Percentiles rank a stretch among this genome's conserved stretches.
phyloP scores from a whole-genome alignment of 2,329 filamentous ascomycete genomes.

The Claviceps capensis region DNA sequence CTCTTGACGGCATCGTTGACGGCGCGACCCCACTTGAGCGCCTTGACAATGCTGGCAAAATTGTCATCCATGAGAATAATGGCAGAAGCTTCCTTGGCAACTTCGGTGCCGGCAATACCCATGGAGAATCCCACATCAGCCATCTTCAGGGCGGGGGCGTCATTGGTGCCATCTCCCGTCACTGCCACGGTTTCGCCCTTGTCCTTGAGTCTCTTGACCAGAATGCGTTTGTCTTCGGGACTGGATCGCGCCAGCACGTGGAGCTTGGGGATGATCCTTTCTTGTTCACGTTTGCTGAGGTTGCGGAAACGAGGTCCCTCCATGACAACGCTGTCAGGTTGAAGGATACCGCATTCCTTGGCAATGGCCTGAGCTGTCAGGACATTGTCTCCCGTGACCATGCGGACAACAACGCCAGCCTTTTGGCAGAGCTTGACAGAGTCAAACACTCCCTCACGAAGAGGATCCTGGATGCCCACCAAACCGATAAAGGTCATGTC shows the following conservation, averaged over 20 bases:
- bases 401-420: conserved; percentile 67
- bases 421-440: conserved; percentile 60
- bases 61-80: conserved; percentile 85
- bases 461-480: conserved; percentile 70
- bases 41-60: conserved; percentile 75
- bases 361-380: conserved; percentile 69
- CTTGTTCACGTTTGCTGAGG: conserved; percentile 50
- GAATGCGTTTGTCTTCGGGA: conserved; percentile 62
- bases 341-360: conserved; percentile 63
- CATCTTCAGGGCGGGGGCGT: conserved; percentile 67
- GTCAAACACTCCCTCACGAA: conserved; percentile 60
- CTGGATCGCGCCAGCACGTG: conserved; percentile 63
- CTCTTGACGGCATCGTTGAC: conserved; percentile 69
- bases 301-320: conserved; percentile 70
- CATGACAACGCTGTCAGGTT: conserved; percentile 54
- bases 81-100: conserved; percentile 72
- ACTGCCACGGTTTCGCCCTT: conserved; percentile 68
- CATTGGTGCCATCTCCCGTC: conserved; percentile 74
- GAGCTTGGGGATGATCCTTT: conserved; percentile 52
- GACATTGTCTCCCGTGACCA: conserved; percentile 78
- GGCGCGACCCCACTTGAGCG: conserved; percentile 65
- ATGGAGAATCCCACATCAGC: conserved; percentile 78
- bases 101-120: conserved; percentile 72
- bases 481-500: conserved; percentile 56
- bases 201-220: conserved; percentile 59